Conservation (phyloP, 2,329 filamentous ascomycete species). For the Chrysoporthe austroafricana region DNA sequence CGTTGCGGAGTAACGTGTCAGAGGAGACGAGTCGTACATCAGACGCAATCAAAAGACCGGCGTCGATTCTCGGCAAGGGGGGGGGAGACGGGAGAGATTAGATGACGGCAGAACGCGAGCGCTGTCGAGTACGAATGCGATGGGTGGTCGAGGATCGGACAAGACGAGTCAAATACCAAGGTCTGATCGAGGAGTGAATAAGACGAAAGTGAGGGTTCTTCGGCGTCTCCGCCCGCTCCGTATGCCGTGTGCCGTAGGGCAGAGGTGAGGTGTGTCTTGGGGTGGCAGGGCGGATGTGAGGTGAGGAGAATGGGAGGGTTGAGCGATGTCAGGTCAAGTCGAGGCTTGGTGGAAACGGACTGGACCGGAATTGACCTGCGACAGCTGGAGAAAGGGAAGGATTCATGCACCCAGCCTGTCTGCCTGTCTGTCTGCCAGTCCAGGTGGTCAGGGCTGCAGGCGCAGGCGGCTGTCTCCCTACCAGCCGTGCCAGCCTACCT, state of each 20-base stretch:
- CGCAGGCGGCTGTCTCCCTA: constrained; percentile 6
- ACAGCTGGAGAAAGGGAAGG: constrained; percentile 8
- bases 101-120: constrained; percentile 20
- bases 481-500: too few relatives aligned
- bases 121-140: constrained; percentile 18
- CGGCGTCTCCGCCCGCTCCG: constrained; percentile 2
- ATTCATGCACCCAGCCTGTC: constrained; percentile 4
- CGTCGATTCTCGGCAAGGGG: constrained; percentile 7
- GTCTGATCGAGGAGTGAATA: not conserved
- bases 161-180: constrained; percentile 3
- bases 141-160: constrained; percentile 13
- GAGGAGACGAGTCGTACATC: constrained; percentile 27
- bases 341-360: constrained; percentile 9
- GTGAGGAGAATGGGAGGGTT: constrained; percentile 1
- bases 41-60: constrained; percentile 20
- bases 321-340: not conserved
- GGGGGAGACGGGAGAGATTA: constrained; percentile 15
- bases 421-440: not conserved
- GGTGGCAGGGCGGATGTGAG: constrained; percentile 3
- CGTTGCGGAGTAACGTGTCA: constrained; percentile 20
- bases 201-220: not conserved
- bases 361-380: constrained; percentile 3
- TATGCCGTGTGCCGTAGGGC: constrained; percentile 8
- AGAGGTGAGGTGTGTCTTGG: not conserved
- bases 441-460: constrained; percentile 4